A percentile compares a stretch with the other conserved stretches of the same genome.
Evolutionary conservation across 2,329 filamentous ascomycete genomes (phyloP).

Genomic region (Colletotrichum echinochloae): DNA sequence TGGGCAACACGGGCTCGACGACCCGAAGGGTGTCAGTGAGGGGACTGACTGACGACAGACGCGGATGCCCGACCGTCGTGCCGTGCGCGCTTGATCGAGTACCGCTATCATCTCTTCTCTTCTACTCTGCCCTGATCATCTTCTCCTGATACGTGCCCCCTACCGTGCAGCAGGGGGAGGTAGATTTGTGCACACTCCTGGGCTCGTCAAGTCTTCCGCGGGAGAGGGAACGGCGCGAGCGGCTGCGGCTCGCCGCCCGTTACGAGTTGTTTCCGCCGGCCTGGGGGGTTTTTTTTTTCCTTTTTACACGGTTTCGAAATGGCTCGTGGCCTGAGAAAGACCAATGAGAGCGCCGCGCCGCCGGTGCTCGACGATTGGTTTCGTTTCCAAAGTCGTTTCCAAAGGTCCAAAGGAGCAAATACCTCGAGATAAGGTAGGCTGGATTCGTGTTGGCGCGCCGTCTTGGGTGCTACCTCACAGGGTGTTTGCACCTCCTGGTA

Average conservation of each 20-base stretch:
- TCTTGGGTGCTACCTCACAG: conserved; percentile 12
- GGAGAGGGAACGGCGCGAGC: conserved; percentile 13
- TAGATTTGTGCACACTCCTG: neutral
- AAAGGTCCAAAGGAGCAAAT: neutral
- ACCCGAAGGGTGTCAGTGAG: neutral
- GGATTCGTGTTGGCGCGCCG: neutral
- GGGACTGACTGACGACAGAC: neutral
- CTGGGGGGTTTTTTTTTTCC: no score
- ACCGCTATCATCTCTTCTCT: neutral
- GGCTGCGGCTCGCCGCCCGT: conserved; percentile 27
- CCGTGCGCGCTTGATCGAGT: neutral
- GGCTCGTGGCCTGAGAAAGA: neutral
- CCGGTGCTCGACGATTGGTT: conserved; percentile 1
- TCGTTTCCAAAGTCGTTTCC: neutral
- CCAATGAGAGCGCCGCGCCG: conserved; percentile 5
- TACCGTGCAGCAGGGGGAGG: neutral
- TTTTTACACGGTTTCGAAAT: neutral
- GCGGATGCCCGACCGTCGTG: neutral
- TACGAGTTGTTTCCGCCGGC: neutral
- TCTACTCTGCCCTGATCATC: neutral
- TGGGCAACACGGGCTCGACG: neutral
- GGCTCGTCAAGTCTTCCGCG: neutral
- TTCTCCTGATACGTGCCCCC: neutral
- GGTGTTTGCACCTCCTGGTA: conserved; percentile 2
- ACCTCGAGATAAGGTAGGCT: neutral